Evolutionary conservation across 1,284 basidiomycete species (phyloP).

Genomic region (Melampsora americana): DNA sequence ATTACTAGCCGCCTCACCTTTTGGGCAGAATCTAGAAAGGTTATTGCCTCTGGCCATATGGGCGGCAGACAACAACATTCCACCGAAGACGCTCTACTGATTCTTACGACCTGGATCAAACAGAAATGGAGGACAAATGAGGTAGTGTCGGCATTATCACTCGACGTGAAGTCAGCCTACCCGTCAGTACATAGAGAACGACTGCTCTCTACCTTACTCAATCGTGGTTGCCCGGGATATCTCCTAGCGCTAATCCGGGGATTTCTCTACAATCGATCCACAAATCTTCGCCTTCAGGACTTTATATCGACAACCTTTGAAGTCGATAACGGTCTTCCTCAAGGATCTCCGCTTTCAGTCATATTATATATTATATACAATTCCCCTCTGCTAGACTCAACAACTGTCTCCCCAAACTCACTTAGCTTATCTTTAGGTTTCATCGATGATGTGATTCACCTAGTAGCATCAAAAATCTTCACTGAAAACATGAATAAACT

Average conservation of each 20-base stretch:
- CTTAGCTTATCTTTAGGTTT: constrained; percentile 3
- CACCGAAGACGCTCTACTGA: no score
- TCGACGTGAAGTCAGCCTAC: no score
- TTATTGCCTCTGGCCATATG: no score
- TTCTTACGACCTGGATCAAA: no score
- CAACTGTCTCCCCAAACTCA: background rate
- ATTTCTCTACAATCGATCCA: constrained; percentile 4
- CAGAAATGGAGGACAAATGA: no score
- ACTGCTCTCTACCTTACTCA: no score
- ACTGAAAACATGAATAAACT: background rate
- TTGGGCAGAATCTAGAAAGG: no score
- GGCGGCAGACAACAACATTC: no score
- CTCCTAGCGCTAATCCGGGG: background rate
- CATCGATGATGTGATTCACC: constrained; percentile 16
- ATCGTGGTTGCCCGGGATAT: constrained; percentile 1
- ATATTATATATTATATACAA: constrained; percentile 28
- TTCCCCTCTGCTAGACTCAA: background rate
- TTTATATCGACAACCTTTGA: background rate
- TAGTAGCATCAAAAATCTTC: background rate
- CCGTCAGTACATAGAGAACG: no score
- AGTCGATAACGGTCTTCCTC: constrained; percentile 8
- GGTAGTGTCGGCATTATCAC: no score
- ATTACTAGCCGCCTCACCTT: no score
- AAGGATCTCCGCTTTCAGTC: constrained; percentile 14
- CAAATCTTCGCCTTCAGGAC: background rate